Conservation (phyloP, 2,329 filamentous ascomycete genomes). For the Neurospora crassa region DNA sequence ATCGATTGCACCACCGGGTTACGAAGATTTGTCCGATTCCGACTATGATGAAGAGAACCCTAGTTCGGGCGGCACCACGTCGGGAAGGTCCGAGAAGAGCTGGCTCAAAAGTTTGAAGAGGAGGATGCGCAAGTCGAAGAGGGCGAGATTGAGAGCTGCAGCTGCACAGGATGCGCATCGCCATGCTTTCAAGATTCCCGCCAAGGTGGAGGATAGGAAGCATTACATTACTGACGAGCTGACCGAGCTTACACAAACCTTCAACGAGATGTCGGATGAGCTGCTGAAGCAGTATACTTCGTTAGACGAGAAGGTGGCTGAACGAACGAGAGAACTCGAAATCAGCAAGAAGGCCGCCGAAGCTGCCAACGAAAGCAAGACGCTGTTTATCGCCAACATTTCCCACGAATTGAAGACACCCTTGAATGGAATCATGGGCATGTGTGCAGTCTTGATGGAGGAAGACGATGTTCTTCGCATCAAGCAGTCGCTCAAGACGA, state of each 20-base stretch:
- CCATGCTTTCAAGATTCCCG: conserved; percentile 71
- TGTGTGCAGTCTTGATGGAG: conserved; percentile 89
- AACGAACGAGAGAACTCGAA: conserved; percentile 76
- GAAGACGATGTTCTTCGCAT: conserved; percentile 71
- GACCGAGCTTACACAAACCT: conserved; percentile 74
- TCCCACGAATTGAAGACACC: conserved; percentile 83
- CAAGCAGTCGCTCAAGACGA: conserved; percentile 74
- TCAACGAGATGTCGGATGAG: conserved; percentile 92
- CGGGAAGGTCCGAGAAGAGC: conserved; percentile 35
- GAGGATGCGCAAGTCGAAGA: conserved; percentile 25
- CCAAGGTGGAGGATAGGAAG: conserved; percentile 66
- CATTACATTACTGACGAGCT: conserved; percentile 74
- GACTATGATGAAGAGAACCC: conserved; percentile 38
- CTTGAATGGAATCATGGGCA: conserved; percentile 88
- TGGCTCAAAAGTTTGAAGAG: conserved; percentile 29
- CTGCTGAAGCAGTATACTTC: conserved; percentile 76
- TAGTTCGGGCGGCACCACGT: conserved; percentile 30
- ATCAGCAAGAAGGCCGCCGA: conserved; percentile 87
- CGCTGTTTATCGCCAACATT: conserved; percentile 94
- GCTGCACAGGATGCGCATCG: conserved; percentile 31
- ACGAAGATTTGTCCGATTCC: conserved; percentile 38
- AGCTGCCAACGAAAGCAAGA: conserved; percentile 95
- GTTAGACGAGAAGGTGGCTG: conserved; percentile 74
- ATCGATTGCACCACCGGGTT: conserved; percentile 58
- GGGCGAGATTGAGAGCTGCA: conserved; percentile 20